Evolutionary conservation across 176 grass and related monocot species (phyloP).

Genomic region (Puccinellia tenuiflora): DNA sequence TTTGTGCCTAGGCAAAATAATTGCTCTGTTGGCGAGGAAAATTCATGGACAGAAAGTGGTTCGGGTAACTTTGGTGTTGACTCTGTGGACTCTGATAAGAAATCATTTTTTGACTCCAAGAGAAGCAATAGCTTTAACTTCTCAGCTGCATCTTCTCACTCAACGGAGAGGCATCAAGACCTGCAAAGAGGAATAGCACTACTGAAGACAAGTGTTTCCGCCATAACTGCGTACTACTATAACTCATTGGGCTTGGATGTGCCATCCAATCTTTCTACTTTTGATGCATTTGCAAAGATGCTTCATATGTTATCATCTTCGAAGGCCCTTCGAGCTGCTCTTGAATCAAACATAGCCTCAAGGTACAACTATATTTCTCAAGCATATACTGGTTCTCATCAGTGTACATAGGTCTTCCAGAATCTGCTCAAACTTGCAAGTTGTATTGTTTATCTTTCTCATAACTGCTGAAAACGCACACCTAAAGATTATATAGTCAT

Average conservation of each 20-base stretch:
- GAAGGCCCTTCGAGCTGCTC: constrained; percentile 61
- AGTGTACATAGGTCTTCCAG: neutral
- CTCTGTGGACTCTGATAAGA: constrained; percentile 66
- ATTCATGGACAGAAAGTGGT: constrained; percentile 67
- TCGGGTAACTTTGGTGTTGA: constrained; percentile 77
- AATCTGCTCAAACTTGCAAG: neutral
- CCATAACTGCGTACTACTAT: constrained; percentile 79
- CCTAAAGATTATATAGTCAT: neutral
- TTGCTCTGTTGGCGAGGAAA: constrained; percentile 64
- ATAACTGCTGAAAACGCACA: neutral
- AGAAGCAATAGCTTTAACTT: constrained; percentile 70
- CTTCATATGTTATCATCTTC: constrained; percentile 69
- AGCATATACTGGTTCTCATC: neutral
- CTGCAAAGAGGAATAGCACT: constrained; percentile 85
- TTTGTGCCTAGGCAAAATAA: constrained; percentile 77
- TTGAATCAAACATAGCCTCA: constrained; percentile 52
- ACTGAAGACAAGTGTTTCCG: constrained; percentile 79
- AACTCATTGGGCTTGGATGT: constrained; percentile 84
- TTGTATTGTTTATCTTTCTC: neutral
- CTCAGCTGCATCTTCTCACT: constrained; percentile 71
- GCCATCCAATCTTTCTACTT: constrained; percentile 86
- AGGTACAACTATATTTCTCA: constrained; percentile 41
- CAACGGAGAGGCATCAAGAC: constrained; percentile 74
- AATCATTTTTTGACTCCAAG: constrained; percentile 39
- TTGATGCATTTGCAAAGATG: constrained; percentile 81